phyloP scores from a whole-genome alignment of 495 filamentous ascomycete species.

The Penicilliopsis zonata region DNA sequence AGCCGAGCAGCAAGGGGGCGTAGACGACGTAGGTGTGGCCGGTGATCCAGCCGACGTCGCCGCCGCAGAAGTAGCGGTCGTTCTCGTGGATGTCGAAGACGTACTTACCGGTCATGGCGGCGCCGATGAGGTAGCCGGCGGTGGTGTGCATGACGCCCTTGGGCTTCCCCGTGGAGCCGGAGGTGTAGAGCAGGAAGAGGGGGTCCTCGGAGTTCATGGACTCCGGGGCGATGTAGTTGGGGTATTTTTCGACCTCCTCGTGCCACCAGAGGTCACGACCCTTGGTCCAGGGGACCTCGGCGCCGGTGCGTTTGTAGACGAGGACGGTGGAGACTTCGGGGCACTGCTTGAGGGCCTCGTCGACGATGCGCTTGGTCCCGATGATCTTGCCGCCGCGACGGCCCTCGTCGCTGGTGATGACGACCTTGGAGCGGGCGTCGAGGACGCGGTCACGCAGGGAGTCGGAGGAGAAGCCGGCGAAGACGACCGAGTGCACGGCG shows the following conservation, averaged over 20 bases:
- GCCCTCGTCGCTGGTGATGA: constrained; percentile 95
- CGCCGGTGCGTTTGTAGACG: constrained; percentile 91
- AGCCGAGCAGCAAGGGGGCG: constrained; percentile 82
- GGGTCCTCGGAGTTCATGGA: constrained; percentile 87
- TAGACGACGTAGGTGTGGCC: constrained; percentile 99
- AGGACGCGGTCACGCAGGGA: constrained; percentile 92
- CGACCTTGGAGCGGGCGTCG: constrained; percentile 78
- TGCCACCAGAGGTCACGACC: constrained; percentile 97
- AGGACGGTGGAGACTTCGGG: constrained; percentile 77
- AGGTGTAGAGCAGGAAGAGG: constrained; percentile 95
- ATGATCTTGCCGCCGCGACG: constrained; percentile 97
- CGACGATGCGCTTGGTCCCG: constrained; percentile 97
- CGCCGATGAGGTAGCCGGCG: constrained; percentile 84
- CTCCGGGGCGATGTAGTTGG: constrained; percentile 78
- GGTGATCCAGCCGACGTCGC: constrained; percentile 98
- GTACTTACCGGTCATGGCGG: constrained; percentile 91
- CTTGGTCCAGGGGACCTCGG: constrained; percentile 79
- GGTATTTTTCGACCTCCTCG: constrained; percentile 94
- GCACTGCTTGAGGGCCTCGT: constrained; percentile 95
- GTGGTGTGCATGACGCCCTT: constrained; percentile 99
- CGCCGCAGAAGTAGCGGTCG: constrained; percentile 93
- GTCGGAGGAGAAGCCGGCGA: constrained; percentile 95
- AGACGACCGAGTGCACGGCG: constrained; percentile 95
- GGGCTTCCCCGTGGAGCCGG: constrained; percentile 93
- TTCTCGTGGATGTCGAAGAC: constrained; percentile 95